These are phyloP conservation scores for Amanita pallidorosea DNA, from an alignment of 768 basidiomycete species.

Conservation along the genomic window DNA sequence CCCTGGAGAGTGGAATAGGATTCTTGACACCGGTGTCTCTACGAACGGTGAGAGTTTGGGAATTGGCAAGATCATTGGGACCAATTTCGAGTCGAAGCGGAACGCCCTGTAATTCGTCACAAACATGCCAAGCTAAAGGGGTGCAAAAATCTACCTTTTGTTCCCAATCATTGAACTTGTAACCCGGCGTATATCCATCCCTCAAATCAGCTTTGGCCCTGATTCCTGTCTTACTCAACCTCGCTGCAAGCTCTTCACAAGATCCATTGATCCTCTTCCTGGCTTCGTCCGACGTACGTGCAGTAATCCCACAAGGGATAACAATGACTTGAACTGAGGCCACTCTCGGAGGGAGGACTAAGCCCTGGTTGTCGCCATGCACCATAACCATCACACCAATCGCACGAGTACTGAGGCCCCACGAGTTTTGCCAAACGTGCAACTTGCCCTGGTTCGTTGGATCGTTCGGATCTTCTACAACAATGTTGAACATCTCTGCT, in stretches of 20 bases:
- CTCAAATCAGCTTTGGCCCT: conserved; percentile 85
- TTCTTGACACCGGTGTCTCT: conserved; percentile 48
- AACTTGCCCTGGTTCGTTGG: conserved; percentile 54
- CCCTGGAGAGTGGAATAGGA: conserved; percentile 30
- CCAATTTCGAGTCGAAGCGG: conserved; percentile 96
- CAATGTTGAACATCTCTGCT: conserved; percentile 95
- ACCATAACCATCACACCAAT: conserved; percentile 99
- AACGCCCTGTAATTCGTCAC: conserved; percentile 56
- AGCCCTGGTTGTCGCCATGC: conserved; percentile 94
- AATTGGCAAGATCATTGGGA: conserved; percentile 79
- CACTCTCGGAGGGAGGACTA: conserved; percentile 95
- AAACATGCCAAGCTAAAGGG: not conserved
- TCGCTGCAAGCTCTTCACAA: conserved; percentile 68
- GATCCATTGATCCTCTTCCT: conserved; percentile 62
- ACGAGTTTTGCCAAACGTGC: conserved; percentile 96
- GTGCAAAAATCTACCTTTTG: conserved; percentile 57
- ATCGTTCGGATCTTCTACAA: conserved; percentile 88
- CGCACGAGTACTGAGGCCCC: conserved; percentile 93
- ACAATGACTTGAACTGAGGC: conserved; percentile 87
- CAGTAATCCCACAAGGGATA: conserved; percentile 92
- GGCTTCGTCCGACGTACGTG: conserved; percentile 61
- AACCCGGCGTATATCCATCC: conserved; percentile 96
- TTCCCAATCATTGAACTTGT: conserved; percentile 99
- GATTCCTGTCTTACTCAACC: conserved; percentile 61
- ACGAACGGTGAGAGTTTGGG: conserved; percentile 76